Conservation (phyloP, 768 basidiomycete species). For the Mycena haematopus region DNA sequence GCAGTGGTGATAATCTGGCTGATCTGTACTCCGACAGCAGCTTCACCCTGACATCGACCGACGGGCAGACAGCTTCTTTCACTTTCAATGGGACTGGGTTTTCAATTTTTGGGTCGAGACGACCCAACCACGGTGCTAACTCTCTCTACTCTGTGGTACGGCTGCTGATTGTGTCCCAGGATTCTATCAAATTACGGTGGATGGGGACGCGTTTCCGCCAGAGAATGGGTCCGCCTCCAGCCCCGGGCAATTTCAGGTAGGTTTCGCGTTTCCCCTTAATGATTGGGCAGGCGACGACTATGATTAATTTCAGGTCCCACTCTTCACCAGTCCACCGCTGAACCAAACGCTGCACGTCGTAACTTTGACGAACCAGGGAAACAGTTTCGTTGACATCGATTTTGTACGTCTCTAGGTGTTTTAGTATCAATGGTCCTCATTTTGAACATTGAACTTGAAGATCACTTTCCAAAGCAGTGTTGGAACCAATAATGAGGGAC, state of each 20-base stretch:
- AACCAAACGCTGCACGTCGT: conserved; percentile 27
- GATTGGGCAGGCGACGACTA: neutral
- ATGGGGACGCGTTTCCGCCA: conserved; percentile 25
- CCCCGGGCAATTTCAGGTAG: conserved; percentile 4
- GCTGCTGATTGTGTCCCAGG: neutral
- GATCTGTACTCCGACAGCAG: conserved; percentile 22
- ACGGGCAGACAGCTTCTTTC: conserved; percentile 38
- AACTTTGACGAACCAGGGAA: conserved; percentile 32
- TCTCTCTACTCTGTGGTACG: neutral
- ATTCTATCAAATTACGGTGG: conserved; percentile 34
- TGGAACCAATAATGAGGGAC: conserved; percentile 30
- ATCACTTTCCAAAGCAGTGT: conserved; percentile 31
- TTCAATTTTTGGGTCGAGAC: conserved; percentile 47
- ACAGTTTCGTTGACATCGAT: conserved; percentile 45
- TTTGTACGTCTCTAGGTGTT: conserved; percentile 35
- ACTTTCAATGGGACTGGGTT: conserved; percentile 47
- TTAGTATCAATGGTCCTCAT: neutral
- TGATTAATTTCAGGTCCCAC: conserved; percentile 24
- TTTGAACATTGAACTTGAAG: conserved; percentile 7
- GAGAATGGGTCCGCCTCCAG: conserved; percentile 17
- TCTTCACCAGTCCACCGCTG: conserved; percentile 16
- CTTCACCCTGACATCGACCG: conserved; percentile 37
- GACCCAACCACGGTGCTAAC: conserved; percentile 43
- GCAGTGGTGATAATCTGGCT: conserved; percentile 25
- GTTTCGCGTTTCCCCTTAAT: no score